Conservation (phyloP, 2,329 filamentous ascomycete species). For the Microthyrium microscopicum region DNA sequence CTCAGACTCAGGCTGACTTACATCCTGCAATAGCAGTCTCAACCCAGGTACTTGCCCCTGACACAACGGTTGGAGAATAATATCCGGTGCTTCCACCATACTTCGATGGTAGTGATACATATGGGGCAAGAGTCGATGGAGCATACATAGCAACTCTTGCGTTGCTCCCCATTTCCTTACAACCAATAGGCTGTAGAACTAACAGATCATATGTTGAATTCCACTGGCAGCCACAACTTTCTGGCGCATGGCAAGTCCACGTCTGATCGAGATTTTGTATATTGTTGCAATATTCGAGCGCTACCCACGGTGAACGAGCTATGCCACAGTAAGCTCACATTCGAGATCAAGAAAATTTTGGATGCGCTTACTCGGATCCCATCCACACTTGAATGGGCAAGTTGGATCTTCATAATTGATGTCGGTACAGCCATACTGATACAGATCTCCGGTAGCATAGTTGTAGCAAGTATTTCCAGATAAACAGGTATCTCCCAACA, state of each 20-base stretch:
- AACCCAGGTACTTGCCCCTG: conserved; percentile 13
- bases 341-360: background rate
- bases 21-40: conserved; percentile 12
- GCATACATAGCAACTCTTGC: conserved; percentile 16
- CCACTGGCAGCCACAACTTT: conserved; percentile 16
- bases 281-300: conserved; percentile 14
- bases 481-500: conserved; percentile 15
- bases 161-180: conserved; percentile 15
- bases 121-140: conserved; percentile 13
- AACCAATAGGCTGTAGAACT: conserved; percentile 12
- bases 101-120: conserved; percentile 14
- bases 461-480: conserved; percentile 16
- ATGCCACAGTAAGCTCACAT: no score
- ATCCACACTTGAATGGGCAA: conserved; percentile 17
- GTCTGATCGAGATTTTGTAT: conserved; percentile 12
- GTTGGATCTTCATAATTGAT: conserved; percentile 13
- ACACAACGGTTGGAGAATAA: conserved; percentile 11
- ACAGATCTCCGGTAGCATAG: conserved; percentile 13
- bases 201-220: conserved; percentile 11
- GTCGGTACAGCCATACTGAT: conserved; percentile 18
- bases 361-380: conserved; percentile 11
- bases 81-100: conserved; percentile 14
- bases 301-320: conserved; percentile 16
- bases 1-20: no score
- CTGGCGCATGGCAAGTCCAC: conserved; percentile 16